Evolutionary conservation across 768 basidiomycete genomes (phyloP).

Genomic region (Suillus plorans): DNA sequence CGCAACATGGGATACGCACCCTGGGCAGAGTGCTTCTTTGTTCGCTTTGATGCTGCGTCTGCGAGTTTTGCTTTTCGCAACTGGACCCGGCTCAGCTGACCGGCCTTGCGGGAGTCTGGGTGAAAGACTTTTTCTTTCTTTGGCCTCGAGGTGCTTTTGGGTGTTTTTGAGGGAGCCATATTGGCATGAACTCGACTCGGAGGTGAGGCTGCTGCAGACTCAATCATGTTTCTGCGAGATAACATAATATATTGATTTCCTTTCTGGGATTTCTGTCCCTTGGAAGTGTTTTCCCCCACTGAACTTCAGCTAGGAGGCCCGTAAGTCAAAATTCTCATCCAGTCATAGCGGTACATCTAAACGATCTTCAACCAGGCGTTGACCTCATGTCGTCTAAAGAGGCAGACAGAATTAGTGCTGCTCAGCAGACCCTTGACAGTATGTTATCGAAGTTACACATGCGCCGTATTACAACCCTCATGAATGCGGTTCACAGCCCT

Average conservation of each 20-base stretch:
- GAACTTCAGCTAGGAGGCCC: neutral
- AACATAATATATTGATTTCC: neutral
- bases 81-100: slow-evolving; percentile 65
- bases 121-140: slow-evolving; percentile 84
- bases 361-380: neutral
- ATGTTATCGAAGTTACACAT: slow-evolving; percentile 26
- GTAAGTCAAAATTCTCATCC: neutral
- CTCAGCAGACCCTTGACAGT: slow-evolving; percentile 74
- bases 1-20: slow-evolving; percentile 37
- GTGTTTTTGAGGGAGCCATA: slow-evolving; percentile 7
- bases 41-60: slow-evolving; percentile 52
- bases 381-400: slow-evolving; percentile 44
- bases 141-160: slow-evolving; percentile 20
- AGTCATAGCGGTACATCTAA: neutral
- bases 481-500: slow-evolving; percentile 51
- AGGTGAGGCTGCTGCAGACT: neutral
- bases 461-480: slow-evolving; percentile 3
- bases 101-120: slow-evolving; percentile 82
- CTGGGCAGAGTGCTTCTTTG: slow-evolving; percentile 53
- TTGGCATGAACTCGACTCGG: neutral
- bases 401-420: slow-evolving; percentile 58
- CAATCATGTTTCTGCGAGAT: neutral
- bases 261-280: neutral
- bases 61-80: slow-evolving; percentile 69
- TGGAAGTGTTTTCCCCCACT: neutral